Evolutionary conservation across 1,284 basidiomycete genomes (phyloP).

Genomic region (Austropuccinia psidii): DNA sequence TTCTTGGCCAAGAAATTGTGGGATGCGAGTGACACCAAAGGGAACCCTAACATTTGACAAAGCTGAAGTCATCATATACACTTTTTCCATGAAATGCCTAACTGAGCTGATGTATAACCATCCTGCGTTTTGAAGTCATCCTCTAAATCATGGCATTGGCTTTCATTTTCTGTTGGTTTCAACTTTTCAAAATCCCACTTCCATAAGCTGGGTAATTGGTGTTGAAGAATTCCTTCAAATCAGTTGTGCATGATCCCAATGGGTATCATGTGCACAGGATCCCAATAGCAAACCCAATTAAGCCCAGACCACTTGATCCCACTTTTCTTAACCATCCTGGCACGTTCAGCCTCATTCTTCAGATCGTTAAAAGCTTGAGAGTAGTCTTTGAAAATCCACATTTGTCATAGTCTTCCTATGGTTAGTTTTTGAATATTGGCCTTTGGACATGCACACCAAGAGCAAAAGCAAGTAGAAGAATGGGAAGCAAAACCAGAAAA

Average conservation of each 20-base stretch:
- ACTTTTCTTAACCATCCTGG: background rate
- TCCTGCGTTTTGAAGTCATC: no score
- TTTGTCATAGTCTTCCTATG: background rate
- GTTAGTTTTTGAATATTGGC: background rate
- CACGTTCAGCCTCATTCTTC: background rate
- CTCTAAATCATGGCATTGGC: no score
- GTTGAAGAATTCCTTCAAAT: background rate
- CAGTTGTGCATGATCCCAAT: slow-evolving; percentile 23
- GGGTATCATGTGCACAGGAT: background rate
- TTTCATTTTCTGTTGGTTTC: background rate
- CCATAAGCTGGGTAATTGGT: background rate
- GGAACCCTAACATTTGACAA: no score
- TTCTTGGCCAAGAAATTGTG: no score
- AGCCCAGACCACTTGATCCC: background rate
- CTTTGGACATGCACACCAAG: background rate
- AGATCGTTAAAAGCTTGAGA: background rate
- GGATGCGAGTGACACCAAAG: no score
- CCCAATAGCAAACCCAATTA: background rate
- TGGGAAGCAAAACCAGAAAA: slow-evolving; percentile 5
- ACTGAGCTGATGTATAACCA: no score
- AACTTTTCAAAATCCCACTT: background rate
- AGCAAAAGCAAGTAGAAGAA: background rate
- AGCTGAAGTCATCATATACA: no score
- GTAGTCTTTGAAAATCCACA: no score
- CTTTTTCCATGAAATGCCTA: no score